These are phyloP conservation scores for Trametes coccinea DNA, from an alignment of 768 basidiomycete species.

Conservation along the genomic window DNA sequence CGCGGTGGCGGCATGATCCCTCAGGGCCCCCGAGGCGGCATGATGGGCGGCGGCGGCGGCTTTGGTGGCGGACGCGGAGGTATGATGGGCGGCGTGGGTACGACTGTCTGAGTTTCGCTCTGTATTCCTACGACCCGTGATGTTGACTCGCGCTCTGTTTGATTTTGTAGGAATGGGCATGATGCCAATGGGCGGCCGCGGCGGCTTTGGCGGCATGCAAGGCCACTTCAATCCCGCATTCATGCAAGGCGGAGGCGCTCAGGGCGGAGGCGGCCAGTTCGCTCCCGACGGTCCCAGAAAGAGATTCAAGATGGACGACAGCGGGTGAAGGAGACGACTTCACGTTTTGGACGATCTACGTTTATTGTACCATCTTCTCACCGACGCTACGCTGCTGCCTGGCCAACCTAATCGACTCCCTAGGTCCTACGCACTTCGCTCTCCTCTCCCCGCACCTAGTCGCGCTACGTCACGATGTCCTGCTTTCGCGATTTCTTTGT, in stretches of 20 bases:
- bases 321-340: constrained; percentile 31
- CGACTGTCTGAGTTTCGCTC: constrained; percentile 42
- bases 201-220: constrained; percentile 49
- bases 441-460: background rate
- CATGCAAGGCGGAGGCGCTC: constrained; percentile 43
- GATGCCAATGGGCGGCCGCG: constrained; percentile 51
- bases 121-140: constrained; percentile 41
- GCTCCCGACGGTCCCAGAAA: constrained; percentile 53
- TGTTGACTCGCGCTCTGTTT: constrained; percentile 42
- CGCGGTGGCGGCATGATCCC: constrained; percentile 39
- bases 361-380: constrained; percentile 7
- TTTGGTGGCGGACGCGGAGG: constrained; percentile 29
- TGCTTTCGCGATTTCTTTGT: constrained; percentile 22
- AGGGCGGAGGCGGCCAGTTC: constrained; percentile 41
- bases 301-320: constrained; percentile 56
- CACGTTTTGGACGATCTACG: background rate
- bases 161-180: constrained; percentile 46
- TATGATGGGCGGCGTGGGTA: constrained; percentile 47
- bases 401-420: constrained; percentile 5
- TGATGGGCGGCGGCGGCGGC: constrained; percentile 31
- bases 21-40: constrained; percentile 38
- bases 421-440: background rate
- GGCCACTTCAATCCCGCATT: constrained; percentile 81
- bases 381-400: constrained; percentile 2
- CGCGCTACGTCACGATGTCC: constrained; percentile 10